Evolutionary conservation across 176 grass and related monocot species (phyloP).

Genomic region (Pharus latifolius): DNA sequence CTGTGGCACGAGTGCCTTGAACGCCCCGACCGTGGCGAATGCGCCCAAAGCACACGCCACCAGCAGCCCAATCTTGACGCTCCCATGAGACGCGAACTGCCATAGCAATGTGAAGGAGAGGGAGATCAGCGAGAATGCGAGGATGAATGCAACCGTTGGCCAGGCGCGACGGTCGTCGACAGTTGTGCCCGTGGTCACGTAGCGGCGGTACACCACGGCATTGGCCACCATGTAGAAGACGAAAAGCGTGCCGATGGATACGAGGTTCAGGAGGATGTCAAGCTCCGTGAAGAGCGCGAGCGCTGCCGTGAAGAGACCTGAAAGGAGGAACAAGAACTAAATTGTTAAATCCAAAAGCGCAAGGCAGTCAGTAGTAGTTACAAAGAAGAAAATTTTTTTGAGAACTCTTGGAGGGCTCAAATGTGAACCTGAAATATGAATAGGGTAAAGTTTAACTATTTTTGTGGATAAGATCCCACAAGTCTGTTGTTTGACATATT

Average conservation of each 20-base stretch:
- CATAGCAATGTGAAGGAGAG: constrained; percentile 68
- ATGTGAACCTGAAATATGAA: no score
- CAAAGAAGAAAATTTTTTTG: background rate
- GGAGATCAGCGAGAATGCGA: constrained; percentile 40
- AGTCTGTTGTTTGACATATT: no score
- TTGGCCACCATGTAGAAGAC: constrained; percentile 99
- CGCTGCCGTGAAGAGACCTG: constrained; percentile 68
- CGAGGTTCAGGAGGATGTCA: constrained; percentile 71
- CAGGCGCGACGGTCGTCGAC: background rate
- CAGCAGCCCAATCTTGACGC: constrained; percentile 22
- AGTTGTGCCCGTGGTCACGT: constrained; percentile 6
- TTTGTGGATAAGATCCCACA: no score
- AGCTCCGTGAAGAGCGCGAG: constrained; percentile 88
- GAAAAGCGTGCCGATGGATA: constrained; percentile 95
- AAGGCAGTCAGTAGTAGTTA: background rate
- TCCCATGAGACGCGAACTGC: constrained; percentile 27
- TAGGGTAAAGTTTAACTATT: no score
- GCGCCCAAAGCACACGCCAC: constrained; percentile 31
- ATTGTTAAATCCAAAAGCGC: background rate
- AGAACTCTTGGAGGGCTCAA: no score
- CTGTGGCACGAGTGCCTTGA: constrained; percentile 66
- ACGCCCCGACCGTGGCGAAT: constrained; percentile 27
- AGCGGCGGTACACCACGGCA: constrained; percentile 83
- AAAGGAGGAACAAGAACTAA: background rate
- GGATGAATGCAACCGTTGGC: constrained; percentile 56